phyloP scores from a whole-genome alignment of 352 stramenopile genomes.

The Phytopythium kandeliae region DNA sequence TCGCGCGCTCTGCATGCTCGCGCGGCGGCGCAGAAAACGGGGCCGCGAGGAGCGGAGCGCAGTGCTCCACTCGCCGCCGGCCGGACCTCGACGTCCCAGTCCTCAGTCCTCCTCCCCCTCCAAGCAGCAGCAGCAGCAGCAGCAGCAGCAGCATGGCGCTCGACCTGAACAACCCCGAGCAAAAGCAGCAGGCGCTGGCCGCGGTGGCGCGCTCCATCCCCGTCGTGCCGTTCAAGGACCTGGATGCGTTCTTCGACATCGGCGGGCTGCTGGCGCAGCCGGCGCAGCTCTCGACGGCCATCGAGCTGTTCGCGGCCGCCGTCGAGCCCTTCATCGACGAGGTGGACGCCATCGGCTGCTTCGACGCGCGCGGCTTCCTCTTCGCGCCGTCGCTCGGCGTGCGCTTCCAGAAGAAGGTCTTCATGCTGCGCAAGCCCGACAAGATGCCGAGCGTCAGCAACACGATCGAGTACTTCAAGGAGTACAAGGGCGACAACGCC shows the following conservation, averaged over 20 bases:
- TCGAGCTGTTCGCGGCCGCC: slow-evolving; percentile 91
- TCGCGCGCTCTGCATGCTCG: background rate
- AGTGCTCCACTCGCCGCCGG: too few species aligned
- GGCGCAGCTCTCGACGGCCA: slow-evolving; percentile 83
- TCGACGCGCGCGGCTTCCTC: slow-evolving; percentile 97
- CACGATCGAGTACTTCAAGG: slow-evolving; percentile 92
- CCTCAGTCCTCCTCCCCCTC: slow-evolving; percentile 1
- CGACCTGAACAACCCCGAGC: slow-evolving; percentile 42
- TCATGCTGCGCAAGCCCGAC: slow-evolving; percentile 97
- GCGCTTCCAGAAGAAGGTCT: slow-evolving; percentile 95
- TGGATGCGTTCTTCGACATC: slow-evolving; percentile 96
- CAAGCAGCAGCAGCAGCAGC: slow-evolving; percentile 12
- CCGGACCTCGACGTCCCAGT: background rate
- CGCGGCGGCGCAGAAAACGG: background rate
- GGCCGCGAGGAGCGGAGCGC: too few species aligned
- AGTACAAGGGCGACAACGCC: slow-evolving; percentile 86
- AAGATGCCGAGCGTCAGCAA: slow-evolving; percentile 96
- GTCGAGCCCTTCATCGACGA: slow-evolving; percentile 43
- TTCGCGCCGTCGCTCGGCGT: slow-evolving; percentile 94
- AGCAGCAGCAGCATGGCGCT: slow-evolving; percentile 15
- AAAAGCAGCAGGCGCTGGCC: slow-evolving; percentile 43
- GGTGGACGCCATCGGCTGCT: slow-evolving; percentile 84
- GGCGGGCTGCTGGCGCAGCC: slow-evolving; percentile 91
- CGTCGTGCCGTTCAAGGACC: slow-evolving; percentile 96
- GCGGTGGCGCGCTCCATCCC: slow-evolving; percentile 87